Evolutionary conservation across 768 basidiomycete genomes (phyloP).

Genomic region (Cystobasidium ongulense): DNA sequence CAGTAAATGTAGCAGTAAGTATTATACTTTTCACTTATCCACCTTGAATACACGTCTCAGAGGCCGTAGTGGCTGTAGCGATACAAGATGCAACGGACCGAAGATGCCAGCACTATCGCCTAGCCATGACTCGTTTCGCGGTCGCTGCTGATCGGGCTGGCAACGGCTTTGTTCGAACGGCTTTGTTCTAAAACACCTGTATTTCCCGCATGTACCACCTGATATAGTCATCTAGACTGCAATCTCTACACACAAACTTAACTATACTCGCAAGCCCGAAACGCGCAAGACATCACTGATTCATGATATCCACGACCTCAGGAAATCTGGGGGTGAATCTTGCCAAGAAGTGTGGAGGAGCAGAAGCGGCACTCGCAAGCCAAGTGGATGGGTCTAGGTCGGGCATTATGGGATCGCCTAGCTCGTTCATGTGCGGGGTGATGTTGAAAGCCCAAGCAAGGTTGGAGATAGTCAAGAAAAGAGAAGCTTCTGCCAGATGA

Average conservation of each 20-base stretch:
- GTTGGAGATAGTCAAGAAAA: not conserved
- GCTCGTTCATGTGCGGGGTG: not conserved
- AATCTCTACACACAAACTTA: too few species aligned
- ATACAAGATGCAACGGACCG: too few species aligned
- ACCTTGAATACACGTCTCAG: too few species aligned
- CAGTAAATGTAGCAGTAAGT: not conserved
- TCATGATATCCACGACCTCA: not conserved
- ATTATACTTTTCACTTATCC: not conserved
- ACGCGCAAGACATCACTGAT: not conserved
- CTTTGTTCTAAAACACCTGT: too few species aligned
- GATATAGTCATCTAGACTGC: too few species aligned
- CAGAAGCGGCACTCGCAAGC: not conserved
- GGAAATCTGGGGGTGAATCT: not conserved
- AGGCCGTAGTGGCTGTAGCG: too few species aligned
- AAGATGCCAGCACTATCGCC: too few species aligned
- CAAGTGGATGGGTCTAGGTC: not conserved
- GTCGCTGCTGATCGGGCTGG: too few species aligned
- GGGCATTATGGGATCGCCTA: not conserved
- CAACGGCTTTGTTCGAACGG: too few species aligned
- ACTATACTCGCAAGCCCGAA: too few species aligned
- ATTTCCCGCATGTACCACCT: too few species aligned
- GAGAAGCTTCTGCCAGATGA: slow-evolving; percentile 16
- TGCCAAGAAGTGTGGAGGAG: not conserved
- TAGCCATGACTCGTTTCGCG: too few species aligned
- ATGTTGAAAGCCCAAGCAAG: not conserved